Evolutionary conservation across 257 asterid genomes (phyloP).

Genomic region (Vinca minor): DNA sequence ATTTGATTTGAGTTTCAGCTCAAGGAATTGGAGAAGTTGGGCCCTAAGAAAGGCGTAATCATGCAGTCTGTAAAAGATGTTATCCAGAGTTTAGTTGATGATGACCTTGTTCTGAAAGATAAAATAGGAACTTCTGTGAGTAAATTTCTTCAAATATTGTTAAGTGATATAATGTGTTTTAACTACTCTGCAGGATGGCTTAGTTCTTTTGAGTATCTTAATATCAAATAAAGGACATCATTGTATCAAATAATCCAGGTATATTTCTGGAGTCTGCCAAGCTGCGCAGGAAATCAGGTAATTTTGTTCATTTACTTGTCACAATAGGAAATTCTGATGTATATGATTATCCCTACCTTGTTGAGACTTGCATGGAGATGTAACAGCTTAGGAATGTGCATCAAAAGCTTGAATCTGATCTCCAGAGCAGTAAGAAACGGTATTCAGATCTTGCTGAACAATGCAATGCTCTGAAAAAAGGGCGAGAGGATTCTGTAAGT

Average conservation of each 20-base stretch:
- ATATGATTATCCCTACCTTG: background rate
- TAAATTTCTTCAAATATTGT: constrained; percentile 21
- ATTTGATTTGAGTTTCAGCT: constrained; percentile 38
- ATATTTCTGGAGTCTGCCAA: constrained; percentile 97
- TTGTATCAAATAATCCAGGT: constrained; percentile 44
- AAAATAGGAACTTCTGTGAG: constrained; percentile 97
- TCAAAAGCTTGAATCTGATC: constrained; percentile 63
- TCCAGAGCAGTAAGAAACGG: constrained; percentile 56
- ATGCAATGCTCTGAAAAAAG: constrained; percentile 65
- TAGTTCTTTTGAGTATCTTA: constrained; percentile 1
- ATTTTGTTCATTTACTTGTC: constrained; percentile 3
- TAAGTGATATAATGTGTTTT: background rate
- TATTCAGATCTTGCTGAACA: constrained; percentile 62
- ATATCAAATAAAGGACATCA: background rate
- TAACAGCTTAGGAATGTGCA: constrained; percentile 70
- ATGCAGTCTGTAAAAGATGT: constrained; percentile 95
- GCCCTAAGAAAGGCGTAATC: constrained; percentile 93
- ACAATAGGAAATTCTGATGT: background rate
- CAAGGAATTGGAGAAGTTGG: constrained; percentile 86
- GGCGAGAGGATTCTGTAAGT: constrained; percentile 86
- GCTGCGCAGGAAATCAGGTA: constrained; percentile 99
- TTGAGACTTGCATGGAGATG: constrained; percentile 1
- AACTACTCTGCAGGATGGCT: constrained; percentile 3
- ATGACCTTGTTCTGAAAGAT: constrained; percentile 93
- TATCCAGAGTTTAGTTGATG: constrained; percentile 78